Conservation (phyloP, 768 basidiomycete genomes). For the Lactarius hengduanensis region DNA sequence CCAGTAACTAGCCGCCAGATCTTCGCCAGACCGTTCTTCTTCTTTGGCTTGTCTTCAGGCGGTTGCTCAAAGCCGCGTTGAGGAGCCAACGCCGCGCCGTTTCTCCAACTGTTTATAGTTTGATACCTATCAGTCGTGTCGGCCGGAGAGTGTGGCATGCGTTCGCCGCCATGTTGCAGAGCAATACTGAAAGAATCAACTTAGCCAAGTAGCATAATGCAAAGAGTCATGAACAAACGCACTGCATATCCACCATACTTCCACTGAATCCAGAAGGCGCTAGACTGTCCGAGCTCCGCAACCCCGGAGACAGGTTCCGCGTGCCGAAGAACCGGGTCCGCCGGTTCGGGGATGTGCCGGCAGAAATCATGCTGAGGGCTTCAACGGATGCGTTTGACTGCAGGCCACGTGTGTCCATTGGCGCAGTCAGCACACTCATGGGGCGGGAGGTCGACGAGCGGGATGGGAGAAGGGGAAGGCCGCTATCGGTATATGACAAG, state of each 20-base stretch:
- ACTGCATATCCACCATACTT: conserved; percentile 95
- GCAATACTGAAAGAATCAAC: conserved; percentile 54
- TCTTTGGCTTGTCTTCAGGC: conserved; percentile 52
- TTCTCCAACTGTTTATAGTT: conserved; percentile 32
- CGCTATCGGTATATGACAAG: conserved; percentile 55
- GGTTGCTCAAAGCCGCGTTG: conserved; percentile 29
- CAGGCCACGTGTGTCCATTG: conserved; percentile 51
- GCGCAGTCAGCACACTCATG: conserved; percentile 58
- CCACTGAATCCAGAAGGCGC: conserved; percentile 80
- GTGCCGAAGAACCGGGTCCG: conserved; percentile 77
- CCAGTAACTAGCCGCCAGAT: conserved; percentile 80
- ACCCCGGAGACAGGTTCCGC: conserved; percentile 66
- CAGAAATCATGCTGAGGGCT: conserved; percentile 68
- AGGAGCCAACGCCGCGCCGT: conserved; percentile 13
- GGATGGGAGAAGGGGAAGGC: conserved; percentile 47
- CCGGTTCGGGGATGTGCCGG: conserved; percentile 49
- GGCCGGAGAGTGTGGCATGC: conserved; percentile 24
- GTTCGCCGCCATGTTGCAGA: conserved; percentile 60
- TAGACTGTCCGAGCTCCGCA: conserved; percentile 79
- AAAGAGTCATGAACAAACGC: conserved; percentile 37
- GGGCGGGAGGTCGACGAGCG: conserved; percentile 41
- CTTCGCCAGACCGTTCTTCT: conserved; percentile 76
- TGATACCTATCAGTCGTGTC: conserved; percentile 23
- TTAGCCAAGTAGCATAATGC: conserved; percentile 19
- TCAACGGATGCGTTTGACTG: conserved; percentile 82